A percentile compares a stretch with the other conserved stretches of the same genome.
Conservation (phyloP, 257 asterid species). For the Salvia rosmarinus region DNA sequence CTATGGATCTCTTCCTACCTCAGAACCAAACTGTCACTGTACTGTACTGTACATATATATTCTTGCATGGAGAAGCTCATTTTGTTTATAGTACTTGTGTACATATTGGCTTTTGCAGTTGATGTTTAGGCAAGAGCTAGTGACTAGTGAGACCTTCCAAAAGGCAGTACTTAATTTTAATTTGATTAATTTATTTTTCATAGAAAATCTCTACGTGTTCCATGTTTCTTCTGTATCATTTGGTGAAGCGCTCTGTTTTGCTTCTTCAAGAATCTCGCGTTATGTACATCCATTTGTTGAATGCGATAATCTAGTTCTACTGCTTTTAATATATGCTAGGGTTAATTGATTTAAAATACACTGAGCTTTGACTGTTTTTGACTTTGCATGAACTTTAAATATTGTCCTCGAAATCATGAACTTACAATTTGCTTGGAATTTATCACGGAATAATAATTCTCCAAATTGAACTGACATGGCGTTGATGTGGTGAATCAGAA, state of each 20-base stretch:
- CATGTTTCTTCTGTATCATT: neutral
- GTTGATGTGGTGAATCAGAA: too few species aligned
- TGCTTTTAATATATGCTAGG: too few species aligned
- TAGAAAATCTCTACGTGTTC: neutral
- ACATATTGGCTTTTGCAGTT: conserved; percentile 54
- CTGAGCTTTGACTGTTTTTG: too few species aligned
- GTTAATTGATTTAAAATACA: too few species aligned
- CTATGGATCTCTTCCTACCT: conserved; percentile 6
- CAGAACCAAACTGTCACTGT: conserved; percentile 34
- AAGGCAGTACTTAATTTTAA: conserved; percentile 3
- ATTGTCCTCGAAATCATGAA: too few species aligned
- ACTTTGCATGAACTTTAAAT: too few species aligned
- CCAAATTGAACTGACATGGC: too few species aligned
- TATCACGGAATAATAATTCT: too few species aligned
- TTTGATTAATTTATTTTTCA: conserved; percentile 5
- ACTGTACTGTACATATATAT: conserved; percentile 44
- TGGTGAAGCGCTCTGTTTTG: neutral
- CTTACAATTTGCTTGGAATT: too few species aligned
- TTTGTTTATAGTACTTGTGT: conserved; percentile 48
- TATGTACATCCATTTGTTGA: neutral
- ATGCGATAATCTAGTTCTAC: too few species aligned
- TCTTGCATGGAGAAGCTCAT: conserved; percentile 22
- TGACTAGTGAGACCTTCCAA: neutral
- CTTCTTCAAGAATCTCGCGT: neutral
- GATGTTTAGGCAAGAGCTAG: conserved; percentile 33